Evolutionary conservation across 1,284 basidiomycete genomes (phyloP), one percentile per base, ranked within the genome.

Genomic region (Entoloma clypeatum): DNA sequence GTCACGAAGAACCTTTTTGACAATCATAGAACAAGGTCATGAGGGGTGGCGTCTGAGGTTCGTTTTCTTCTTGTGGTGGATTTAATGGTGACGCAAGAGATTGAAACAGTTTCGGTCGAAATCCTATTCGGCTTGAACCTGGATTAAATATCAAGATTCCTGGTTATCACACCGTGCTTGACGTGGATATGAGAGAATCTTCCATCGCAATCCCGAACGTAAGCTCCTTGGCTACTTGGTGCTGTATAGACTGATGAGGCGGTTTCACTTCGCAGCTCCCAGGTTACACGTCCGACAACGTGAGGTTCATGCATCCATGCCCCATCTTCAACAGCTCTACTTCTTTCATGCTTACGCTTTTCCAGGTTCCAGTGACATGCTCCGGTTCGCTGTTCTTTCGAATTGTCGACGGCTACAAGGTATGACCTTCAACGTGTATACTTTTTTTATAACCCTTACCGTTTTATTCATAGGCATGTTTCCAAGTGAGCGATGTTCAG

Each of bases 221-320:
- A 35, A 14, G 62, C 47, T 21, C 13, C 7, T 13, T 9, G 3
- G 18, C 9, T 9, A 9, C 10, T 17, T n/a, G n/a, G 28, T 8
- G 37, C 29, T 23, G 33, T 14, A 46, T 9, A 6, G 16, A 30
- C 16, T 13, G 28, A 39, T 31, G 43, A 9, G 17, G n/a, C 4
- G 6, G 29, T 31, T 9, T 25, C 44, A n/a, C 36, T 13, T 6
- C 23, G 14, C 36, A 67, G 65, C 59, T 71, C 22, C 62, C 65
- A 6, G 73, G 68, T 11, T 76, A 74, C 55, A 77, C 74, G 1
- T 59, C 66, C 2, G 74, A 77, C 56, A 75, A 77, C 53, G 73
- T 72, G 13, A 13, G 45, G 28, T 11, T 43, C 7, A 5, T 19
- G 11, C 22, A 4, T 8, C 10, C 9, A 8, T 9, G 4, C n/a